Base-by-base conservation (phyloP, 2,329 filamentous ascomycete genomes). In the Pseudocercospora crystallina region DNA sequence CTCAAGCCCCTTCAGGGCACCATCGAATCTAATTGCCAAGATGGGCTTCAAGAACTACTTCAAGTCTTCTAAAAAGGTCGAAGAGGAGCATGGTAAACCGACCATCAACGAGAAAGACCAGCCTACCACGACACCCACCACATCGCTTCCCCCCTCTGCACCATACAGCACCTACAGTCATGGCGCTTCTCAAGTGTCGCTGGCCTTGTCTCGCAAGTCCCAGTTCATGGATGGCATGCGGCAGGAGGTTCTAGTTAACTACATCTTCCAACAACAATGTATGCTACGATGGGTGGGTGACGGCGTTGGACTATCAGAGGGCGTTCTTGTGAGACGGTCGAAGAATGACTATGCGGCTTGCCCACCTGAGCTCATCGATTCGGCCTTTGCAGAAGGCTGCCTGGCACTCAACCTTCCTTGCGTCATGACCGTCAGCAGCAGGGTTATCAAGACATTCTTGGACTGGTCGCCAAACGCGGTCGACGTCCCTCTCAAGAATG, bases 261-360 rank as follows among this genome's bases (percentile, higher is more conserved):
- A 89, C 67, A 75, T 91, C 20, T 89, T 89, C 69, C 87, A 90
- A 68, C 86, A 90, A 66, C 86, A 90, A 71, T 89, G 85, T 64
- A 80, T 81, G 10, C 80, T 83, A 54, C 77, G 89, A 31, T 90
- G 87, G 87, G 83, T 90, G 14, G 82, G 81, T 30, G 84, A 89
- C 60, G 81, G 80, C 32, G 83, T 78, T 42, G 85, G 84, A 10
- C 80, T 85, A 58, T 69, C 83, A 5, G 87, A 90, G 67, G 88
- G 88, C 58, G 86, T 90, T 26, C 71, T 91, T 14, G 72, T 91
- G 41, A 80, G 86, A 57, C 89, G 88, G 64, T 67, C 77, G 13
- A 38, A 38, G 14, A 48, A 42, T 80, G 79, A 56, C 51, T 91
- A 90, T 69, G 83, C 89, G 75, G 82, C 85, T 1, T 90, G 85